These are phyloP conservation scores for Debaryomyces udenii DNA, from an alignment of 1,139 yeast genomes.

Conservation along the genomic window DNA sequence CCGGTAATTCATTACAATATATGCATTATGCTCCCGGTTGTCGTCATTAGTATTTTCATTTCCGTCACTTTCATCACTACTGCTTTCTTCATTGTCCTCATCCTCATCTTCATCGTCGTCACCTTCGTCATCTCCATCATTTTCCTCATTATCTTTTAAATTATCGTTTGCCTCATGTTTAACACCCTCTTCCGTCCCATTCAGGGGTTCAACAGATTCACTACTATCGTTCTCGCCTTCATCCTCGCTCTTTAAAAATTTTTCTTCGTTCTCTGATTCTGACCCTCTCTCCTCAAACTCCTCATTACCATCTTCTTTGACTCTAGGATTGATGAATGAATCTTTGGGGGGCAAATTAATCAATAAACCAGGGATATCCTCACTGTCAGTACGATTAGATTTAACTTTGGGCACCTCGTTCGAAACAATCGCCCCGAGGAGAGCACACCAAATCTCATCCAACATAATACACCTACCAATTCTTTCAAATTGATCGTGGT, in stretches of 20 bases:
- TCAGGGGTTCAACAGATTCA: constrained; percentile 12
- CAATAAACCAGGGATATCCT: constrained; percentile 38
- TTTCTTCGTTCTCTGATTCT: constrained; percentile 13
- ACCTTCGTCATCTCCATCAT: constrained; percentile 16
- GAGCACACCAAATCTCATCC: constrained; percentile 74
- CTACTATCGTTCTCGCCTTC: constrained; percentile 18
- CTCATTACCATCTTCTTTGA: constrained; percentile 33
- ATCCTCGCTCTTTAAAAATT: constrained; percentile 13
- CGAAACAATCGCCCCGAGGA: constrained; percentile 49
- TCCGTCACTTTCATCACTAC: constrained; percentile 18
- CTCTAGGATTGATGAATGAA: constrained; percentile 27
- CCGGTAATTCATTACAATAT: constrained; percentile 60
- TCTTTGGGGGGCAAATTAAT: constrained; percentile 45
- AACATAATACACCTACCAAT: constrained; percentile 56
- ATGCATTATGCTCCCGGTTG: constrained; percentile 50
- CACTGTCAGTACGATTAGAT: constrained; percentile 24
- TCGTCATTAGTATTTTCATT: constrained; percentile 21
- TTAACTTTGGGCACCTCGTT: constrained; percentile 34
- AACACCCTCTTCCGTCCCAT: constrained; percentile 3
- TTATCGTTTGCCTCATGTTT: constrained; percentile 6
- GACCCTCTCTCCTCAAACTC: constrained; percentile 12
- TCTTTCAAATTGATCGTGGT: constrained; percentile 43
- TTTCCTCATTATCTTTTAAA: constrained; percentile 8
- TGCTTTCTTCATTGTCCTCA: constrained; percentile 23
- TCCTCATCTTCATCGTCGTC: constrained; percentile 24